A percentile compares a stretch with the other conserved stretches of the same genome.
phyloP scores from a whole-genome alignment of 1,139 yeast species.

The Pichia norvegensis region DNA sequence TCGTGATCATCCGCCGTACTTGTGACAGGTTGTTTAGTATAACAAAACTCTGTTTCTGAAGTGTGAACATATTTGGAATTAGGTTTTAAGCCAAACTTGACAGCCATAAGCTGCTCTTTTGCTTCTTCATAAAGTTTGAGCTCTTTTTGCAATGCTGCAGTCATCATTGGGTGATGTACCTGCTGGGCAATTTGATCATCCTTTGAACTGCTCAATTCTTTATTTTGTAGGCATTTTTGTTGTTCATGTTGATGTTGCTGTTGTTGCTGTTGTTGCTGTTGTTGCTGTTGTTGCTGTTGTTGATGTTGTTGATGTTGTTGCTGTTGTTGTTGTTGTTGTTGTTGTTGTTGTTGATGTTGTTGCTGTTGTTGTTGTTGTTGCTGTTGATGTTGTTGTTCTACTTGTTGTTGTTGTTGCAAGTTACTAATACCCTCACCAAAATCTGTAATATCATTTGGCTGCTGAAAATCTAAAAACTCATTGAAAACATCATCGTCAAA shows the following conservation, averaged over 20 bases:
- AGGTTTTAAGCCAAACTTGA: slow-evolving; percentile 44
- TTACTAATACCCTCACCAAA: slow-evolving; percentile 40
- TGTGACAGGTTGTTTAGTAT: slow-evolving; percentile 8
- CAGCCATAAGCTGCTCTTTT: slow-evolving; percentile 44
- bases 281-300: not conserved
- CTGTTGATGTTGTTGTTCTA: slow-evolving; percentile 33
- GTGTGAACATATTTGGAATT: slow-evolving; percentile 12
- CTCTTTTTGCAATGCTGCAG: slow-evolving; percentile 15
- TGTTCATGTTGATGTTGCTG: not conserved
- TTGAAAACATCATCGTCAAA: slow-evolving; percentile 16
- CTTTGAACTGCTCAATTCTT: not conserved
- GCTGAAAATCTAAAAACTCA: slow-evolving; percentile 14
- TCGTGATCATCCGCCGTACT: slow-evolving; percentile 16
- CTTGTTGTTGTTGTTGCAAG: slow-evolving; percentile 38
- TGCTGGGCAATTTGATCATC: not conserved
- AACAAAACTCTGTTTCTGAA: slow-evolving; percentile 13
- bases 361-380: not conserved
- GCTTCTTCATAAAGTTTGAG: slow-evolving; percentile 39
- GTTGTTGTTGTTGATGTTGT: not conserved
- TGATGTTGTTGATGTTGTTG: not conserved
- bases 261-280: not conserved
- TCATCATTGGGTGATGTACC: not conserved
- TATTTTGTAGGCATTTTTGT: not conserved
- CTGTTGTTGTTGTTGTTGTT: not conserved
- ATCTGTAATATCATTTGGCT: slow-evolving; percentile 34